Evolutionary conservation across 108 stramenopile genomes (phyloP), one percentile per base, ranked within the genome.

Genomic region (Phaeodactylum tricornutum): DNA sequence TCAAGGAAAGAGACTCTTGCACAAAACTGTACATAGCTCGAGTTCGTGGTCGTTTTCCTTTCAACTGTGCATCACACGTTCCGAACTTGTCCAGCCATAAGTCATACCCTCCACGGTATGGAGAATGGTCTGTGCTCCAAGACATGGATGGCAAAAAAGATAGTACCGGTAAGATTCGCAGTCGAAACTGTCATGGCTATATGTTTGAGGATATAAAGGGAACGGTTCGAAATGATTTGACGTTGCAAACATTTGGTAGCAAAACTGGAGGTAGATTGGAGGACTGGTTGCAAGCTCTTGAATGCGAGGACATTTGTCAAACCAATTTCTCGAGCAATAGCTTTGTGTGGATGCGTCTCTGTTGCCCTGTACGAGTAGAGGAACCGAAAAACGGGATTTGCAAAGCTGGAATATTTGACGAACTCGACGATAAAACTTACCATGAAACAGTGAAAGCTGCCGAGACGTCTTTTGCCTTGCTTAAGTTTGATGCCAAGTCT

Each of bases 321-420:
- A n/a, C n/a, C n/a, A n/a, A n/a, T n/a, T n/a, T n/a, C n/a, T n/a
- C n/a, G n/a, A n/a, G n/a, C n/a, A n/a, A n/a, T n/a, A n/a, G n/a
- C n/a, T n/a, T n/a, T n/a, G n/a, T n/a, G 8, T 83, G 81, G 87
- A 50, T 88, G 14, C 66, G 79, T 40, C 60, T 88, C 46, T 79
- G 82, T 8, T 81, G 77, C 57, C 87, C 87, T 4, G 75, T 76
- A 33, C 65, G 82, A 50, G 67, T 88, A 29, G 49, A 62, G 4
- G 59, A 74, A 21, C 81, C 58, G 47, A 89, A 89, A 56, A 67
- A 84, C 64, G 82, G 87, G 21, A 52, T 84, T 29, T 89, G 87
- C 43, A 73, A 84, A 61, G 75, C 77, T 26, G 80, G 87, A 1
- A 37, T 63, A 12, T 87, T 83, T 59, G 59, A 66, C 3, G 51